Conservation (phyloP, 1,284 basidiomycete genomes). For the Cryptococcus sp. region DNA sequence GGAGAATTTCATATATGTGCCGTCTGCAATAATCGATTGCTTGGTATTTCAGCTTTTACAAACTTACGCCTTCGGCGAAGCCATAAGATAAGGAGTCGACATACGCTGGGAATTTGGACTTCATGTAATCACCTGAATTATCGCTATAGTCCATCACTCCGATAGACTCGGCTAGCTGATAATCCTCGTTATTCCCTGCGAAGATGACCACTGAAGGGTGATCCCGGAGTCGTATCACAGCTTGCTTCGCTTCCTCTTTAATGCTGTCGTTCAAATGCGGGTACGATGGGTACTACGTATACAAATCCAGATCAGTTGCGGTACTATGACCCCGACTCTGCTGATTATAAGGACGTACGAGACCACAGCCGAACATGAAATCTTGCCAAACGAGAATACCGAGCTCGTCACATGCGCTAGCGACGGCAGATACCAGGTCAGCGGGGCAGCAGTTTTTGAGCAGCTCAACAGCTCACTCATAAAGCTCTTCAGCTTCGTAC, state of each 20-base stretch:
- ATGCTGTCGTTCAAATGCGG: constrained; percentile 54
- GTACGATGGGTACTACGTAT: constrained; percentile 57
- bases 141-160: constrained; percentile 79
- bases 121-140: constrained; percentile 73
- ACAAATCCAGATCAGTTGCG: not conserved
- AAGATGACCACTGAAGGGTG: constrained; percentile 73
- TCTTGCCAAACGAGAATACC: constrained; percentile 63
- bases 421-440: constrained; percentile 23
- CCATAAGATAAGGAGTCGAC: constrained; percentile 10
- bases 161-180: constrained; percentile 69
- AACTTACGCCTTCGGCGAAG: not conserved
- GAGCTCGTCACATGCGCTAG: constrained; percentile 59
- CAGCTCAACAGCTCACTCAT: constrained; percentile 43
- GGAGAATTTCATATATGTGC: constrained; percentile 78
- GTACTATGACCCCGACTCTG: too few relatives aligned
- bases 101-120: constrained; percentile 75
- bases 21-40: constrained; percentile 54
- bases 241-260: constrained; percentile 55
- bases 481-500: constrained; percentile 57
- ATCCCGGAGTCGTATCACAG: constrained; percentile 54
- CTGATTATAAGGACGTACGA: constrained; percentile 53
- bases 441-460: not conserved
- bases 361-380: constrained; percentile 60
- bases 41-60: not conserved
- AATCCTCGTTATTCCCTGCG: constrained; percentile 83